Base-by-base conservation (phyloP, 352 stramenopile species). In the Ochromonadaceae sp. region DNA sequence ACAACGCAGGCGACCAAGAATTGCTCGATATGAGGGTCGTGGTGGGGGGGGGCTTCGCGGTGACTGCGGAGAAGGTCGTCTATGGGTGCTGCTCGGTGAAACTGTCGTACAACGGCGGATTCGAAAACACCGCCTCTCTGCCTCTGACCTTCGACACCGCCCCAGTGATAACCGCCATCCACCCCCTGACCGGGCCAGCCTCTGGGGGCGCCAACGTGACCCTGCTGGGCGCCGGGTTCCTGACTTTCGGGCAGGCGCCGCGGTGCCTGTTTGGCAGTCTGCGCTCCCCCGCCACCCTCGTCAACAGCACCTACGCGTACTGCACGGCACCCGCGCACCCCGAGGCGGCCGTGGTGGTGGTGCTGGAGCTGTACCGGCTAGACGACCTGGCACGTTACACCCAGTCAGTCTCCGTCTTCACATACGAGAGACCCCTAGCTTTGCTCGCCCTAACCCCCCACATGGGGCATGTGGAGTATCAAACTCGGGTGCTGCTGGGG, bases 21-120 rank as follows among this genome's bases (percentile, higher is more conserved):
- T 2, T 43, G 50, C 31, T 59, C 2, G 30, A 41, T 36, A 4
- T 22, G 20, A 10, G 17, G 26, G 12, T 4, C 12, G 4, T 41
- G 26, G 25, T 61, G 28, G 31, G 39, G 31, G n/a, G 22, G 36
- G 2, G 26, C 4, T 38, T 49, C 10, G 12, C 7, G 48, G 22
- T 15, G n/a, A 4, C 4, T 4, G 38, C 40, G 34, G 35, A 52
- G 3, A 36, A 31, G 26, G 38, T 52, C 3, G 2, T 42, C 17
- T 17, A 1, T 34, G 2, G 5, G 12, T 63, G 55, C 26, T 63
- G 55, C 41, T 28, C 48, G 48, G 40, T 63, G 14, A 39, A 42
- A 10, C 25, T 63, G 9, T 34, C 55, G 17, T 63, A 25, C 9
- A 63, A 63, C 41, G 55, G 28, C 28, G 55, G 55, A 14, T 35